Conservation (phyloP, 176 grass and related monocot genomes). For the Bonia amplexicaulis region DNA sequence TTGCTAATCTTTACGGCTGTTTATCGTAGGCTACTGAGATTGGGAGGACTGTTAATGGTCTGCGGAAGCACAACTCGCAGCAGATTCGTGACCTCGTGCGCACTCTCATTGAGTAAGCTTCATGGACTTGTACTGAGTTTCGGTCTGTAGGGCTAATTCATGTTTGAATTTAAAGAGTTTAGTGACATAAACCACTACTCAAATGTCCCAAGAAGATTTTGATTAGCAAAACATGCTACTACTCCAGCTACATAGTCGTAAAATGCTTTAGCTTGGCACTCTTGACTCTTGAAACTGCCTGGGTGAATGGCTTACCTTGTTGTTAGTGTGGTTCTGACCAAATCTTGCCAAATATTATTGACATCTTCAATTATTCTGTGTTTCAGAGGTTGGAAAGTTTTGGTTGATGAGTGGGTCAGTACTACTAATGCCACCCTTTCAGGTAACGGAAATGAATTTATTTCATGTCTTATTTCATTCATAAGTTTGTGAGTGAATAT, state of each 20-base stretch:
- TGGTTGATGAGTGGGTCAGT: constrained; percentile 88
- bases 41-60: constrained; percentile 65
- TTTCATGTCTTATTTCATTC: background rate
- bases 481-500: constrained; percentile 4
- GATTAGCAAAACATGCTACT: background rate
- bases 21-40: constrained; percentile 76
- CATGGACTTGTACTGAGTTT: constrained; percentile 9
- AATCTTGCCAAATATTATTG: constrained; percentile 10
- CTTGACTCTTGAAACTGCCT: background rate
- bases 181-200: background rate
- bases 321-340: background rate
- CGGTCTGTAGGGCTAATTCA: background rate
- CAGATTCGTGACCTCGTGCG: constrained; percentile 59
- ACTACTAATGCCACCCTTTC: constrained; percentile 49
- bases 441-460: constrained; percentile 41
- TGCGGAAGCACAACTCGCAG: constrained; percentile 74
- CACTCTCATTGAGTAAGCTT: constrained; percentile 76
- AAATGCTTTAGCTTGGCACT: background rate
- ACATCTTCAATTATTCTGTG: constrained; percentile 2
- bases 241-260: background rate
- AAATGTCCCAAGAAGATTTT: background rate
- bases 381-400: constrained; percentile 81
- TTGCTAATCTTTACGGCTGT: constrained; percentile 3
- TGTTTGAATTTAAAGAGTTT: background rate
- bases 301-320: background rate